A percentile compares a stretch with the other conserved stretches of the same genome.
Evolutionary conservation across 176 grass and related monocot species (phyloP).

Genomic region (Carex parvula): DNA sequence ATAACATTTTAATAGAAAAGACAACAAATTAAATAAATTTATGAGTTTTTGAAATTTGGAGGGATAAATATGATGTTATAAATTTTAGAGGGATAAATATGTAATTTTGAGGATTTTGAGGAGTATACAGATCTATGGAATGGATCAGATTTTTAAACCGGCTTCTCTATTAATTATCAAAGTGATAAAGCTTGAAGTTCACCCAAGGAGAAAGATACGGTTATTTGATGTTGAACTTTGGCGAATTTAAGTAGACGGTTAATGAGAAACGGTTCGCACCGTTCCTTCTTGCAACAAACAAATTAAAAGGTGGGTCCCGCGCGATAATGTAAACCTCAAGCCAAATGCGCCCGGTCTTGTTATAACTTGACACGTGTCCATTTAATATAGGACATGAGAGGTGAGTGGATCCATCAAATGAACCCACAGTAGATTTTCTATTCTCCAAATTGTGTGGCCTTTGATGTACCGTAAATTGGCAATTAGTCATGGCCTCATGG

Average conservation of each 20-base stretch:
- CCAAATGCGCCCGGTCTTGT: neutral
- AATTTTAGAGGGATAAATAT: too few relatives aligned
- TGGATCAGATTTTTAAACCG: neutral
- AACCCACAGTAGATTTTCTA: neutral
- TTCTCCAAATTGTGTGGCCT: neutral
- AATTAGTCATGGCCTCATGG: too few relatives aligned
- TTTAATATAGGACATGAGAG: neutral
- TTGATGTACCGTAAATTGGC: neutral
- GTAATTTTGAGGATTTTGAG: too few relatives aligned
- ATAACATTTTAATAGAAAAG: too few relatives aligned
- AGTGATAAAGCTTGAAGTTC: neutral
- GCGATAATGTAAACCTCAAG: neutral
- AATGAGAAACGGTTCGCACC: conserved; percentile 5
- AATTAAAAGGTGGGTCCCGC: neutral
- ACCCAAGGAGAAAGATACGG: neutral
- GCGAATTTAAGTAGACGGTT: conserved; percentile 9
- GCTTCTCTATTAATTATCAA: neutral
- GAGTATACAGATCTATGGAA: neutral
- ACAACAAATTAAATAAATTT: too few relatives aligned
- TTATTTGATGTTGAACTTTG: conserved; percentile 7
- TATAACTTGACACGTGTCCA: neutral
- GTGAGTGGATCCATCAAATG: neutral
- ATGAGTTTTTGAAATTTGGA: too few relatives aligned
- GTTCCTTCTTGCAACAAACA: conserved; percentile 3
- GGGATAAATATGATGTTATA: too few relatives aligned